phyloP scores from a whole-genome alignment of 208 protist species.

The Trichomonas gallinae region DNA sequence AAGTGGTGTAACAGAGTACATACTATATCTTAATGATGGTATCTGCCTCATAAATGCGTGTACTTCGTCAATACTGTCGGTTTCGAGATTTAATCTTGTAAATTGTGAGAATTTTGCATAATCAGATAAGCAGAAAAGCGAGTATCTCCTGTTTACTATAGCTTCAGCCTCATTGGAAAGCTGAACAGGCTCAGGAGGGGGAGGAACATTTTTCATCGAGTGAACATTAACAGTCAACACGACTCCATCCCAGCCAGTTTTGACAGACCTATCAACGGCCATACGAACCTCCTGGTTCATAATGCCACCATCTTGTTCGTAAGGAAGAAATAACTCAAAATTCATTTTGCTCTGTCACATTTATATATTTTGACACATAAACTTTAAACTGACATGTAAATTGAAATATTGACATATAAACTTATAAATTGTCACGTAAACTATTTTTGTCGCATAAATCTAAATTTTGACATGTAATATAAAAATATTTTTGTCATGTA shows the following conservation, averaged over 20 bases:
- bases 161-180: background rate
- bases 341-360: background rate
- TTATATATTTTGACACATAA: too few relatives aligned
- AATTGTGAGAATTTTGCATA: background rate
- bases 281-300: background rate
- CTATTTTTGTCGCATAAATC: too few relatives aligned
- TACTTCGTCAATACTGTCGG: background rate
- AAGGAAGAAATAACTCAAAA: background rate
- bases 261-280: background rate
- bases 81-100: background rate
- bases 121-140: background rate
- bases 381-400: too few relatives aligned
- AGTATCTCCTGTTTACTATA: background rate
- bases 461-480: too few relatives aligned
- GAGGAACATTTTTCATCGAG: conserved; percentile 10
- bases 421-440: too few relatives aligned
- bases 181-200: background rate
- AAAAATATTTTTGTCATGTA: too few relatives aligned
- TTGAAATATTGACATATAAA: too few relatives aligned
- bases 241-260: background rate
- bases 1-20: background rate
- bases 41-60: background rate
- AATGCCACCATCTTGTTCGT: background rate
- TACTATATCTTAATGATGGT: background rate
- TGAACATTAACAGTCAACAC: background rate